A percentile compares a stretch with the other conserved stretches of the same genome.
Evolutionary conservation across 2,329 filamentous ascomycete species (phyloP).

Genomic region (Fonsecaea pedrosoi): DNA sequence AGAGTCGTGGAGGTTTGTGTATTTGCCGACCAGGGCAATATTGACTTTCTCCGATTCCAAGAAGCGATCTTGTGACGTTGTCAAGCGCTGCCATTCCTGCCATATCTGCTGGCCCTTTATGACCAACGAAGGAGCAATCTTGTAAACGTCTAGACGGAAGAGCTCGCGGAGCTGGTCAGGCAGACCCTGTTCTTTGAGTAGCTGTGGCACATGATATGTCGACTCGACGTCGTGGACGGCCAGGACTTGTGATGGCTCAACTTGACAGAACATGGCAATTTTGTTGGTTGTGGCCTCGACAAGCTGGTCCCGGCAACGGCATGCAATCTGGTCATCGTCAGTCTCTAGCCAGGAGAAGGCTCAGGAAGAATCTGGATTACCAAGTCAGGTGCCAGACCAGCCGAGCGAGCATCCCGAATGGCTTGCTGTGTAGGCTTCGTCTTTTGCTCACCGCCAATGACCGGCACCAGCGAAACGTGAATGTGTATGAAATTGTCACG

Average conservation of each 20-base stretch:
- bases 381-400: constrained; percentile 74
- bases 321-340: constrained; percentile 72
- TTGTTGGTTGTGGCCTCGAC: constrained; percentile 78
- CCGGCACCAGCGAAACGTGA: constrained; percentile 85
- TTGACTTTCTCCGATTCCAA: constrained; percentile 67
- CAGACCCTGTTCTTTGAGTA: constrained; percentile 82
- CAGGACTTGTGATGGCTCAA: constrained; percentile 83
- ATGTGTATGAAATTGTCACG: constrained; percentile 86
- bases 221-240: constrained; percentile 86
- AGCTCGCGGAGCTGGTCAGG: constrained; percentile 69
- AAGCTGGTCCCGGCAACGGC: constrained; percentile 81
- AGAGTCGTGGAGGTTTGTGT: constrained; percentile 81
- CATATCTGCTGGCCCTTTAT: constrained; percentile 73
- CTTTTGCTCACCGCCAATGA: constrained; percentile 81
- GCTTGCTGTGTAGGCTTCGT: constrained; percentile 96
- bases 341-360: constrained; percentile 34
- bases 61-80: constrained; percentile 69
- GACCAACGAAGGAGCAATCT: constrained; percentile 61
- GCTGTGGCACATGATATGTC: constrained; percentile 93
- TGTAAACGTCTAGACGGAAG: constrained; percentile 68
- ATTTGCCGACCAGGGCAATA: constrained; percentile 93
- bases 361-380: constrained; percentile 50
- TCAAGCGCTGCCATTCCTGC: constrained; percentile 77
- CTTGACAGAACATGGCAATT: constrained; percentile 87
- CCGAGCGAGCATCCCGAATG: constrained; percentile 81